A percentile compares a stretch with the other conserved stretches of the same genome.
Evolutionary conservation across 257 asterid species (phyloP).

Genomic region (Gentiana straminea): DNA sequence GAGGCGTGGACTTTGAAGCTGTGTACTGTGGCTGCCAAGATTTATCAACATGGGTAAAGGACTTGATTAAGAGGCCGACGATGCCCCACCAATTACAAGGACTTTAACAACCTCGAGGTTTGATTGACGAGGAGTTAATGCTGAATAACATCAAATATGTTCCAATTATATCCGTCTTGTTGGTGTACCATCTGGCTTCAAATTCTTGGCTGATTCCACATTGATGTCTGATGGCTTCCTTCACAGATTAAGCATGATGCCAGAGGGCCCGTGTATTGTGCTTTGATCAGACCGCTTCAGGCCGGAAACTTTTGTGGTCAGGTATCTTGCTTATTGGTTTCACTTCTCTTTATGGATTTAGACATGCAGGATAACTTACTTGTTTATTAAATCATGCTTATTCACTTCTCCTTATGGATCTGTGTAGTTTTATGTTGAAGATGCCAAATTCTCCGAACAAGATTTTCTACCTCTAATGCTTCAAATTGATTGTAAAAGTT

Average conservation of each 20-base stretch:
- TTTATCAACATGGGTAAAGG: too few species aligned
- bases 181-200: conserved; percentile 2
- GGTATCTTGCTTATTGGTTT: conserved; percentile 35
- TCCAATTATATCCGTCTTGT: too few species aligned
- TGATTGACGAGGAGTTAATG: too few species aligned
- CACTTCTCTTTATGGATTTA: background rate
- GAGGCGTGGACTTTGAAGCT: too few species aligned
- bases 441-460: conserved; percentile 79
- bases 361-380: conserved; percentile 1
- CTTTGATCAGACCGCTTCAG: conserved; percentile 85
- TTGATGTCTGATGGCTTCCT: conserved; percentile 5
- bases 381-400: conserved; percentile 11
- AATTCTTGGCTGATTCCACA: background rate
- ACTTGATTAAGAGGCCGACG: too few species aligned
- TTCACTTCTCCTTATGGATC: conserved; percentile 90
- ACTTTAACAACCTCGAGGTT: too few species aligned
- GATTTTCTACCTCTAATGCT: conserved; percentile 82
- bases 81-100: too few species aligned
- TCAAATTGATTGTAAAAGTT: conserved; percentile 79
- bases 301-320: conserved; percentile 79
- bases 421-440: conserved; percentile 85
- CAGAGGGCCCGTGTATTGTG: conserved; percentile 82
- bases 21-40: too few species aligned
- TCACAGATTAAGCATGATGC: conserved; percentile 75
- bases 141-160: too few species aligned